These are phyloP conservation scores for Eustoma russellianum DNA, from an alignment of 257 asterid species.

Conservation along the genomic window DNA sequence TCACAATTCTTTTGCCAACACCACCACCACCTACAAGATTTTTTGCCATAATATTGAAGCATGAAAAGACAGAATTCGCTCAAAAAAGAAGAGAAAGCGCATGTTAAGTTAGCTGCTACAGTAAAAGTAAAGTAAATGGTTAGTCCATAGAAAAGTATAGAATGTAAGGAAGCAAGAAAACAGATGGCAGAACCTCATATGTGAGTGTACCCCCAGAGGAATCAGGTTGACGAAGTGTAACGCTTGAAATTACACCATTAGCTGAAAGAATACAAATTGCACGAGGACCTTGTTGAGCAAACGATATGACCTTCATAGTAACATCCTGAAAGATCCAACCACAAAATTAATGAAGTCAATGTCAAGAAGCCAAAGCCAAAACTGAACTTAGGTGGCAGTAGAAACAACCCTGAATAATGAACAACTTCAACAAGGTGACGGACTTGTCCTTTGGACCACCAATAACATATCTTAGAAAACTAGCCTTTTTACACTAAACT, in stretches of 20 bases:
- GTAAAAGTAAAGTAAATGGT: too few relatives aligned
- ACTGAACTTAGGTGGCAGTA: background rate
- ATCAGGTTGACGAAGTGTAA: conserved; percentile 78
- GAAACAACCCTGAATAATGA: background rate
- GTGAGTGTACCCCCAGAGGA: conserved; percentile 85
- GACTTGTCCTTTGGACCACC: too few relatives aligned
- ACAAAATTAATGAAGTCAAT: background rate
- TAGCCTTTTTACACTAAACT: too few relatives aligned
- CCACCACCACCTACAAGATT: too few relatives aligned
- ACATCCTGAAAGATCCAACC: conserved; percentile 46
- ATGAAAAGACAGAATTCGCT: too few relatives aligned
- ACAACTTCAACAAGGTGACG: too few relatives aligned
- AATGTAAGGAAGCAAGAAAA: background rate
- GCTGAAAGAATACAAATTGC: conserved; percentile 82
- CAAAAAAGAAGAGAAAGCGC: too few relatives aligned
- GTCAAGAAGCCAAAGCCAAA: background rate
- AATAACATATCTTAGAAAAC: too few relatives aligned
- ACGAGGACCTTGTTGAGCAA: conserved; percentile 84
- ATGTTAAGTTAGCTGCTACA: too few relatives aligned
- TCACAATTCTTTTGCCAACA: too few relatives aligned
- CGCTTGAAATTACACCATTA: conserved; percentile 73
- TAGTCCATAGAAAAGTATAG: too few relatives aligned
- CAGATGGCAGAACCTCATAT: conserved; percentile 47
- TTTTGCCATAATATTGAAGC: too few relatives aligned
- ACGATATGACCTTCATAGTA: conserved; percentile 71